Percentiles rank a stretch among this genome's conserved stretches.
phyloP scores from a whole-genome alignment of 2,329 filamentous ascomycete genomes.

The Diaporthe sp. region DNA sequence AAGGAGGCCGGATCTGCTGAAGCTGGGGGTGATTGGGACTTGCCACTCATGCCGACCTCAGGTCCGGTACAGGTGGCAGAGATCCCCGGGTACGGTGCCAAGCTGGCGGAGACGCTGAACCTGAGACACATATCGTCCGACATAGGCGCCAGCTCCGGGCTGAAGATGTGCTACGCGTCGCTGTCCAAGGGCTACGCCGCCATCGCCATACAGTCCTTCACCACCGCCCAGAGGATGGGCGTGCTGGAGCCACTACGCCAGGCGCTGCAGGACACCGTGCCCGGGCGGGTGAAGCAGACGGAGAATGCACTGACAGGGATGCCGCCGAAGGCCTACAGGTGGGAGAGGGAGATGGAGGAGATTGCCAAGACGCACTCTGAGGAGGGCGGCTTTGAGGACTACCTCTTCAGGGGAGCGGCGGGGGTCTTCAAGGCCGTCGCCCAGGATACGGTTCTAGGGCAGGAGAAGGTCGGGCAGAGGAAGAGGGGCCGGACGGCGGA shows the following conservation, averaged over 20 bases:
- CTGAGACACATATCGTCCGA: constrained; percentile 60
- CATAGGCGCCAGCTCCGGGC: constrained; percentile 68
- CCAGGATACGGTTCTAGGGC: constrained; percentile 70
- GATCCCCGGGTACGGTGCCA: constrained; percentile 55
- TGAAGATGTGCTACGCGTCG: constrained; percentile 76
- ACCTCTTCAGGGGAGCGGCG: constrained; percentile 71
- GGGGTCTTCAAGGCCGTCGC: constrained; percentile 72
- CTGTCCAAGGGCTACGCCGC: constrained; percentile 75
- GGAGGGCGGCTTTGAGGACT: constrained; percentile 71
- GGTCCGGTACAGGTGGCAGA: constrained; percentile 58
- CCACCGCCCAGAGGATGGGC: constrained; percentile 74
- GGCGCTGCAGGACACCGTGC: constrained; percentile 65
- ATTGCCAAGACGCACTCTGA: constrained; percentile 75
- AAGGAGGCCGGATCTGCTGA: constrained; percentile 41
- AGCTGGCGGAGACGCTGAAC: constrained; percentile 60
- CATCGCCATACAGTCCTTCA: constrained; percentile 77
- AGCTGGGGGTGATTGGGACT: constrained; percentile 50
- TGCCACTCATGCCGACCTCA: constrained; percentile 54
- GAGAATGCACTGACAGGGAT: constrained; percentile 64
- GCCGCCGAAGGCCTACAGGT: constrained; percentile 82
- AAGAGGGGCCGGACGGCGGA: constrained; percentile 49
- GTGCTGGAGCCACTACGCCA: constrained; percentile 70
- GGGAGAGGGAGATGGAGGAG: constrained; percentile 83
- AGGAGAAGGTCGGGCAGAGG: constrained; percentile 42
- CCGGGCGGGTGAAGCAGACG: constrained; percentile 59